phyloP scores from a whole-genome alignment of 2,329 filamentous ascomycete species.

The Neofusicoccum sp. region DNA sequence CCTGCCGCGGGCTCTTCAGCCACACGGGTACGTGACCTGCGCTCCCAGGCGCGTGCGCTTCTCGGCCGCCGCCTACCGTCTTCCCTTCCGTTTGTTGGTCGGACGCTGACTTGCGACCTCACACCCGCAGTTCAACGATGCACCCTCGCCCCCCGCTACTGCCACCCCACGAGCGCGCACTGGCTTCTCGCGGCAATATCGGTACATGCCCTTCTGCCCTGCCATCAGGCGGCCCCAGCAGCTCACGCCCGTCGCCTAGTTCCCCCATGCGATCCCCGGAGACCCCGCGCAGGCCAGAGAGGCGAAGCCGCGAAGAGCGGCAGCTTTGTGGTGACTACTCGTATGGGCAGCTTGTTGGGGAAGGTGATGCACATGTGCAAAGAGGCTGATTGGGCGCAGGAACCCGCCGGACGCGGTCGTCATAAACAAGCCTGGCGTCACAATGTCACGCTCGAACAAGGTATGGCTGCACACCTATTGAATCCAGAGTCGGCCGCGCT shows the following conservation, averaged over 20 bases:
- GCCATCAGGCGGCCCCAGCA: background rate
- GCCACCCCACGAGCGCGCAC: background rate
- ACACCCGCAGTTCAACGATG: constrained; percentile 1
- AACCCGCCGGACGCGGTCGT: background rate
- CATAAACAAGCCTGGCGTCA: background rate
- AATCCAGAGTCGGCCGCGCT: background rate
- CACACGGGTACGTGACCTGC: background rate
- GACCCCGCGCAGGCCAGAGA: background rate
- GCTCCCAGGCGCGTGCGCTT: background rate
- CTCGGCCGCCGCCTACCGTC: background rate
- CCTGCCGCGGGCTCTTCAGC: background rate
- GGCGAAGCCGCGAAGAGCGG: background rate
- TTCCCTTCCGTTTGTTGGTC: background rate
- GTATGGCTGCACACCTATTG: background rate
- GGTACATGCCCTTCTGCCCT: background rate
- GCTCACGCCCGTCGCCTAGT: background rate
- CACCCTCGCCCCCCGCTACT: background rate
- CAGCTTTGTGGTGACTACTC: background rate
- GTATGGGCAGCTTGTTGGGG: background rate
- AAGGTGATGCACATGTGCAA: background rate
- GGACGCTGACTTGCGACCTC: background rate
- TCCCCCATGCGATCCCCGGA: background rate
- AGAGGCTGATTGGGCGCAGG: background rate
- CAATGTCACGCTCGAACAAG: background rate
- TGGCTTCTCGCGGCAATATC: background rate